Percentiles rank a stretch among this genome's conserved stretches.
These are phyloP conservation scores for Aquilaria yunnanensis DNA, from an alignment of 345 rosid genomes.

Conservation along the genomic window DNA sequence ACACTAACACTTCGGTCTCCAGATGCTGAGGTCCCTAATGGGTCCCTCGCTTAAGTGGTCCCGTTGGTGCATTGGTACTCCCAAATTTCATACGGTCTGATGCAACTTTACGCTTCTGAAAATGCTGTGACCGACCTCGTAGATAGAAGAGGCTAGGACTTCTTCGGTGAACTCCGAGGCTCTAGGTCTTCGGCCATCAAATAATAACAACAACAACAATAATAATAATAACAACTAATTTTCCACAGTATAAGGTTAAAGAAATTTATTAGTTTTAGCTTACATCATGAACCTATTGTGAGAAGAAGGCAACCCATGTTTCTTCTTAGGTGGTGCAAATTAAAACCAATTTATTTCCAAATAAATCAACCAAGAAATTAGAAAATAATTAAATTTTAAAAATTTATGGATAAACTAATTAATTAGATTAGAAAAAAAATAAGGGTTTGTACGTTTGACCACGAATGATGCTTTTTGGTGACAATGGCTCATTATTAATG, in stretches of 20 bases:
- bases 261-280: conserved; percentile 3
- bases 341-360: background rate
- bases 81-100: no score
- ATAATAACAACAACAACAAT: background rate
- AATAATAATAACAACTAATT: background rate
- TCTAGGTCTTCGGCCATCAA: no score
- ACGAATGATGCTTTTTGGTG: conserved; percentile 83
- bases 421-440: no score
- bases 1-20: no score
- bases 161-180: no score
- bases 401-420: no score
- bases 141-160: no score
- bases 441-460: conserved; percentile 58
- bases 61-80: no score
- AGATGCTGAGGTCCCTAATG: no score
- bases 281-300: conserved; percentile 98
- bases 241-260: background rate
- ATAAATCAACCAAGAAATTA: background rate
- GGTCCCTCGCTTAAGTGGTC: no score
- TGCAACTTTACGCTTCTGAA: no score
- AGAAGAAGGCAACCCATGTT: conserved; percentile 97
- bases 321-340: conserved; percentile 92
- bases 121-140: no score
- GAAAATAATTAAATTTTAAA: background rate
- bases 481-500: conserved; percentile 60